These are phyloP conservation scores for Metarhizium humberi DNA, from an alignment of 2,329 filamentous ascomycete species.

Conservation along the genomic window DNA sequence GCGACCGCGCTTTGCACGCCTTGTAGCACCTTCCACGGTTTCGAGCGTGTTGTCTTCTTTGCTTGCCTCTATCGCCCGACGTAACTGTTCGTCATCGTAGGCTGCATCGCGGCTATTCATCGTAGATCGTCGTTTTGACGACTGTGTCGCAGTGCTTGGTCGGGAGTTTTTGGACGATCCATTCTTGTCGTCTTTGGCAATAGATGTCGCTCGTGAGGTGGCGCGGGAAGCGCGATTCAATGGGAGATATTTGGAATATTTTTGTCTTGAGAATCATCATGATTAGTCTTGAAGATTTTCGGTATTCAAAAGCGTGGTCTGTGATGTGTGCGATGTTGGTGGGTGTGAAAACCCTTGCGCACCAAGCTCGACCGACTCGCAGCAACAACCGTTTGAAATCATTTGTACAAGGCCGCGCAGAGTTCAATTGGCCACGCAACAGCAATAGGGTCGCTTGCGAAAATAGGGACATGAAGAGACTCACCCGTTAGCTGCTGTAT, in stretches of 20 bases:
- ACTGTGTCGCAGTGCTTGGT: constrained; percentile 39
- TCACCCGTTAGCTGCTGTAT: constrained; percentile 76
- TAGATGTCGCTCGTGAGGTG: constrained; percentile 53
- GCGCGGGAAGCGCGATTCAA: constrained; percentile 46
- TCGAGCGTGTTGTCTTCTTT: constrained; percentile 62
- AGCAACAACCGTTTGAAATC: neutral
- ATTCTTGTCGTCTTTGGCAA: constrained; percentile 52
- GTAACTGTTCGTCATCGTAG: constrained; percentile 86
- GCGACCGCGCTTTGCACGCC: constrained; percentile 71
- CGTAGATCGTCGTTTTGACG: constrained; percentile 80
- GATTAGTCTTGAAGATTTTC: constrained; percentile 22
- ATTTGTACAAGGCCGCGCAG: neutral
- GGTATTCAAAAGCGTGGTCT: neutral
- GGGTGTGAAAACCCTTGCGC: neutral
- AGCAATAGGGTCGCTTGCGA: neutral
- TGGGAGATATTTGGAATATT: constrained; percentile 57
- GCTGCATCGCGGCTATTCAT: constrained; percentile 96
- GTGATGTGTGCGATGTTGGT: neutral
- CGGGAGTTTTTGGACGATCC: constrained; percentile 48
- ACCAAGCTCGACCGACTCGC: neutral
- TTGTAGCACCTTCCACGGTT: constrained; percentile 40
- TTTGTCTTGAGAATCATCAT: constrained; percentile 38
- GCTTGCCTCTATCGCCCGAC: constrained; percentile 88
- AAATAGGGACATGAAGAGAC: constrained; percentile 21
- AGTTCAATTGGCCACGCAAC: neutral